Evolutionary conservation across 1,284 basidiomycete species (phyloP), one percentile per base, ranked within the genome.

Genomic region (Apiotrichum akiyoshidainum): DNA sequence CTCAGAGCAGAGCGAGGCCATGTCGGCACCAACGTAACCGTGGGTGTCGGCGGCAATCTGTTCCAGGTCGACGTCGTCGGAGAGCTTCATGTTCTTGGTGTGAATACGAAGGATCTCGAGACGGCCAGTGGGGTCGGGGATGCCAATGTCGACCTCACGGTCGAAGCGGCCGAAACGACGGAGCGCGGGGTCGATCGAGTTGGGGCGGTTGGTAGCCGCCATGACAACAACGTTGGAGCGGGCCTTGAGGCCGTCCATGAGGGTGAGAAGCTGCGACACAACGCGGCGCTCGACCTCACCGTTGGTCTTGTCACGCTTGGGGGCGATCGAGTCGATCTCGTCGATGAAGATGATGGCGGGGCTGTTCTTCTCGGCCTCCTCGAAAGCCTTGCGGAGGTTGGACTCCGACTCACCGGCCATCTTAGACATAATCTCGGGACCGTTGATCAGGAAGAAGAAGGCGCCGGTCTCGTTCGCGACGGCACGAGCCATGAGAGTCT

Each of bases 31-130:
- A 70, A 99, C 95, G 75, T 99, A 99, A 78, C 95, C 95, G 78
- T 99, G 95, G 5, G 95, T 99, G 78, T 99, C 96, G 52, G 94
- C 92, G 53, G 95, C 95, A 70, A 99, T 98, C 82, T 95, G 92
- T 78, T 99, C 95, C 57, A 99, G 85, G 71, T 99, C 96, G 50
- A 99, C 95, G 70, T 99, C 96, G 59, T 98, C 94, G n/a, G 80
- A 86, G 46, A 99, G 84, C 81, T 98, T 99, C 95, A 99, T 99
- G 83, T 99, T 99, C 87, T 98, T 99, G 59, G 96, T 99, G 83
- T 98, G 95, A 66, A 99, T 99, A 63, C 95, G 90, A 62, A 99
- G 86, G 70, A 99, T 98, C 79, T 99, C 95, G 47, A 98, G 86
- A 79, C 96, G 95, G 58, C 95, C 94, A 60, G 94, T 98, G 0